Evolutionary conservation across 1,139 yeast species (phyloP).

Genomic region (Suhomyces wounanorum): DNA sequence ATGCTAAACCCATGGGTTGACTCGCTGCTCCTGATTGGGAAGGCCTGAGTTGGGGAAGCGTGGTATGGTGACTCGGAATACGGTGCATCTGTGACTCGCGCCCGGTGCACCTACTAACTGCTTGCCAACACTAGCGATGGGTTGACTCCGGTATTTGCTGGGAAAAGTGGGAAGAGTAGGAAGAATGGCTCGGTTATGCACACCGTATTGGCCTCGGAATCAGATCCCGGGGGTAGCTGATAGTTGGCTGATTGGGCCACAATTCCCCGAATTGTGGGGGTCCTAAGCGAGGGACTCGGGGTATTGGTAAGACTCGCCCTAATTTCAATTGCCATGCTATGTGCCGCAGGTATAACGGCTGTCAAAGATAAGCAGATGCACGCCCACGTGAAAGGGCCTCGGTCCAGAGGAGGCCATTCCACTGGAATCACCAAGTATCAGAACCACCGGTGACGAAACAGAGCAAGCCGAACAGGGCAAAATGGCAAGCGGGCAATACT

Average conservation of each 20-base stretch:
- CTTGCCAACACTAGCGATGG: not conserved
- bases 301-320: not conserved
- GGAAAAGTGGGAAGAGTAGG: not conserved
- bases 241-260: not conserved
- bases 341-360: not conserved
- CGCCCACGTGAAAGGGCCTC: not conserved
- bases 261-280: not conserved
- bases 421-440: too few species aligned
- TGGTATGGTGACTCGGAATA: not conserved
- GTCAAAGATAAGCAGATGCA: not conserved
- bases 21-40: not conserved
- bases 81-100: not conserved
- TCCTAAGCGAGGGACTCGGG: not conserved
- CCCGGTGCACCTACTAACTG: not conserved
- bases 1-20: not conserved
- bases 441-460: not conserved
- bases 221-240: not conserved
- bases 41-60: constrained; percentile 5
- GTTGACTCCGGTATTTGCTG: not conserved
- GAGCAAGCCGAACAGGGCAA: too few species aligned
- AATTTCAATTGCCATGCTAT: not conserved
- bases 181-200: not conserved
- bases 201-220: not conserved
- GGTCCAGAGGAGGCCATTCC: not conserved
- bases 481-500: too few species aligned